Base-by-base conservation (phyloP, 2,329 filamentous ascomycete species). In the Aureobasidium sp. region DNA sequence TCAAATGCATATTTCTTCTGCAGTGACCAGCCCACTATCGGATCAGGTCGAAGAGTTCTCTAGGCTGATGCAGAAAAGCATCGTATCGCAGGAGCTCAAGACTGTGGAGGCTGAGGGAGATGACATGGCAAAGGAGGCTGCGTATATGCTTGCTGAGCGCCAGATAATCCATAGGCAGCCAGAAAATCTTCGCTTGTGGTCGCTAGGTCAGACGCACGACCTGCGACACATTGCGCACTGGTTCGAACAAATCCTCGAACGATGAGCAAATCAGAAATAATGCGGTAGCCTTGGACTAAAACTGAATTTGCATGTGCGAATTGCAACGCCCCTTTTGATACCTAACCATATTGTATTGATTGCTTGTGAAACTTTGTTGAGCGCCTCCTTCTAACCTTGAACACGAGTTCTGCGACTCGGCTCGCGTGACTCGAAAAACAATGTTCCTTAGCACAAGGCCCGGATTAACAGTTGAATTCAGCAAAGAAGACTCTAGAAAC, bases 31-130 rank as follows among this genome's bases (percentile, higher is more conserved):
- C 36, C 70, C 73, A 1, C 68, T 81, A 0, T 64, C 66, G 1
- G 74, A 75, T 25, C 78, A 79, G 65, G 69, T 72, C 1, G 64
- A 69, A 1, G 79, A 81, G 59, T 64, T 81, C 9, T 68, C 71
- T 0, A 72, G 72, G 42, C 64, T 73, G 44, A 62, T 80, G 4
- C 70, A 70, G 39, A 72, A 75, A 29, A 77, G 74, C 58, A 67
- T 78, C 44, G 69, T 72, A 3, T 69, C 75, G 29, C 68, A 69
- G 62, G 62, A 61, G 21, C 27, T 47, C 25, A 64, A 63, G 34
- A 41, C 59, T 27, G 29, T 59, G 37, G 58, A 42, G 34, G 62
- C 55, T 10, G 64, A 62, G n/a, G 59, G 49, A 34, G 53, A 61
- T 10, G 61, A 62, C 14, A 59, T 48, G 57, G 41, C 60, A 11